Evolutionary conservation across 2,329 filamentous ascomycete species (phyloP), one percentile per base, ranked within the genome.

Genomic region (Penicillium sp.): DNA sequence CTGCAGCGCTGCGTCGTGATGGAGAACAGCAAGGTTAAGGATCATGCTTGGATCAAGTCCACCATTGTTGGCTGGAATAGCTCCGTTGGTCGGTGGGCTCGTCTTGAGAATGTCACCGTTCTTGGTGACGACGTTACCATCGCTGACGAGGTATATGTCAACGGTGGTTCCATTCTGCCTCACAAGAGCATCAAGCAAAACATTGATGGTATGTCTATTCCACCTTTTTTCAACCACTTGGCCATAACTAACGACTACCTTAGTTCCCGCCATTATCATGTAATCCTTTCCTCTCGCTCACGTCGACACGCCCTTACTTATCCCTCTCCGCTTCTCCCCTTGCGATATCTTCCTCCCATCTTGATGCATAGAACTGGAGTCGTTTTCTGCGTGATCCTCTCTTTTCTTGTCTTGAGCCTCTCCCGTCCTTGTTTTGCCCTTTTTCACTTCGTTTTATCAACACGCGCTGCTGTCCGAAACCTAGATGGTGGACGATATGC

Each of bases 181-280:
- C 90, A 98, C 74, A 98, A 98, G 83, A 92, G 84, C 66, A 96
- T 98, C 77, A 96, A 96, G 78, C 79, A 83, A 59, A 98, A 98
- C 67, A 86, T 98, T 57, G 92, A 98, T 67, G 78, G 76, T 79
- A 66, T 68, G 73, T 64, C 18, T 22, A 37, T 9, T 25, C 12
- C 28, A 4, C 12, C 25, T 30, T 14, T 20, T 26, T 23, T 14
- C 4, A 8, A 32, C 12, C 1, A 30, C 17, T 4, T n/a, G 11
- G 39, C 27, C 40, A 42, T 35, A 46, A 17, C 30, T 50, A 25
- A 51, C 32, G 22, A 16, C 6, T 16, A 18, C 14, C 31, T 28
- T 41, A 70, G 68, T 69, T 46, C 68, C 68, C 35, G 67, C 68
- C 11, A 71, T 71, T 48, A 71, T 71, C 59, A 71, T 71, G 68